Evolutionary conservation across 1,139 yeast genomes (phyloP), one percentile per base, ranked within the genome.

Genomic region (Candida sanyaensis): DNA sequence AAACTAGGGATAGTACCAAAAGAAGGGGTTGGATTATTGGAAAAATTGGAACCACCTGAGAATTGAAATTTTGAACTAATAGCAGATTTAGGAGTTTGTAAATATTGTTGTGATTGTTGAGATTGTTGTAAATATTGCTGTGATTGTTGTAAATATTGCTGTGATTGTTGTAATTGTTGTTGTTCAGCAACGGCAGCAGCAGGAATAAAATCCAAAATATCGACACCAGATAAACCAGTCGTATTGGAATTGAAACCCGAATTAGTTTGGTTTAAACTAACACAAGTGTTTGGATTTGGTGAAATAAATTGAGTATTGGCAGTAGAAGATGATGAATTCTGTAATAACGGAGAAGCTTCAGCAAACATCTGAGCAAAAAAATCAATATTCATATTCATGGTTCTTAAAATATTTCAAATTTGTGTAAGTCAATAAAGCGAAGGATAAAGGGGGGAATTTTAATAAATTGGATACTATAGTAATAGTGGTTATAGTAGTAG

Each of bases 51-150:
- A 5, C 44, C 47, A 8, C 44, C 47, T 23, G 37, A 32, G 17
- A 31, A 32, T 36, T 45, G 48, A 34, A 46, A 50, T 8, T 43
- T 44, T 2, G 56, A 51, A 42, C 52, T 43, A 4, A 32, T 26
- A 12, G 51, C 21, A 11, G 52, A 28, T 29, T 44, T 43, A 12
- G 53, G 55, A 12, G 53, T 51, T 36, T 48, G 46, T 21, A 50
- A 39, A 24, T 46, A 42, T 26, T 41, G 43, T 41, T 41, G 43
- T 9, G 32, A 41, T 32, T 41, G 33, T 9, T 21, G 34, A 5
- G 12, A 10, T 24, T 24, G 21, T 24, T 36, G 39, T 11, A 17
- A 17, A 17, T 17, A 23, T 28, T 38, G 41, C 12, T 38, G 41
- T 4, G 9, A 36, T 26, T 30, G 37, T 30, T 36, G 39, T 2